phyloP scores from a whole-genome alignment of 2,329 filamentous ascomycete species.

The Stagonosporopsis tanaceti region DNA sequence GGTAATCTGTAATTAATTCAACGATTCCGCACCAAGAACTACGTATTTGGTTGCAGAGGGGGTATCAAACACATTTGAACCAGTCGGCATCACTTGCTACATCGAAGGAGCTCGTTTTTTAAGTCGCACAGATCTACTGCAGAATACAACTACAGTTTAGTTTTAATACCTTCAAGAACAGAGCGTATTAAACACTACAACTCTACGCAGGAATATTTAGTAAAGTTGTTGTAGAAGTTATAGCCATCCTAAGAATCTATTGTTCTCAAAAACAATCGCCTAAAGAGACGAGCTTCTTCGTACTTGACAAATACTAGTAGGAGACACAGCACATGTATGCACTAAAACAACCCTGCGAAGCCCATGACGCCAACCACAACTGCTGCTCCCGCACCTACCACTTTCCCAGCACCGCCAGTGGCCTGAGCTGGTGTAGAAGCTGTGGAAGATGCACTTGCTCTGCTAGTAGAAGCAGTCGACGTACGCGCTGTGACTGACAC shows the following conservation, averaged over 20 bases:
- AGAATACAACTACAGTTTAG: too few species aligned
- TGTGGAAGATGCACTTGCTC: not conserved
- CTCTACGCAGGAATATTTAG: too few species aligned
- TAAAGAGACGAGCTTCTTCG: too few species aligned
- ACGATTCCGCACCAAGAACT: not conserved
- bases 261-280: too few species aligned
- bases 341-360: constrained; percentile 5
- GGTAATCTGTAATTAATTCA: not conserved
- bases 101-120: not conserved
- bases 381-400: constrained; percentile 25
- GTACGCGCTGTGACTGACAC: not conserved
- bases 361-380: constrained; percentile 25
- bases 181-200: too few species aligned
- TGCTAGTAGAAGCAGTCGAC: not conserved
- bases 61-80: not conserved
- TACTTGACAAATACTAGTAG: too few species aligned
- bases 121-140: too few species aligned
- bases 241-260: too few species aligned
- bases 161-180: too few species aligned
- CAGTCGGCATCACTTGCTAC: not conserved
- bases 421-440: constrained; percentile 20
- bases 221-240: too few species aligned
- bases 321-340: too few species aligned
- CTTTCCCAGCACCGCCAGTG: constrained; percentile 26
- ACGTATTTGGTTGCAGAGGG: too few species aligned